A percentile compares a stretch with the other conserved stretches of the same genome.
These are phyloP conservation scores for Hyaloscypha bicolor DNA, from an alignment of 495 filamentous ascomycete genomes.

Conservation along the genomic window DNA sequence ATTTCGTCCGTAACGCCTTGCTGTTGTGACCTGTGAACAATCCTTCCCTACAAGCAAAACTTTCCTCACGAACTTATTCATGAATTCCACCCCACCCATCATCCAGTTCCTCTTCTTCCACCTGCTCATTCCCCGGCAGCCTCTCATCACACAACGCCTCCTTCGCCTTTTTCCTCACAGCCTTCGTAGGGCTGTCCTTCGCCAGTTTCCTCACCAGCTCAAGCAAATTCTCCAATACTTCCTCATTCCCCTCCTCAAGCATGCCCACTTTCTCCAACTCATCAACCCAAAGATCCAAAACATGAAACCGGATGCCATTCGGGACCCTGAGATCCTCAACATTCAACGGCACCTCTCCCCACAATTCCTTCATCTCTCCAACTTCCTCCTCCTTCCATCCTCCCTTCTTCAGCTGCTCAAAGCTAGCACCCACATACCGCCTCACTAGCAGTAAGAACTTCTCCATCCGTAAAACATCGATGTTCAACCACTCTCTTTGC, in stretches of 20 bases:
- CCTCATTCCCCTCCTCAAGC: conserved; percentile 41
- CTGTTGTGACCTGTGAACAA: conserved; percentile 5
- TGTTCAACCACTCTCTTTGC: conserved; percentile 74
- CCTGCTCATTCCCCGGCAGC: conserved; percentile 51
- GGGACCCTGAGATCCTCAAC: conserved; percentile 56
- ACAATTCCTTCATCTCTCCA: conserved; percentile 31
- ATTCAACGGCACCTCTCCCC: conserved; percentile 46
- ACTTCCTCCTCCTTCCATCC: conserved; percentile 39
- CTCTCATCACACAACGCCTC: conserved; percentile 78
- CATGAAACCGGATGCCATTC: conserved; percentile 83
- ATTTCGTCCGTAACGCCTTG: conserved; percentile 30
- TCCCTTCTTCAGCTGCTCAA: conserved; percentile 52
- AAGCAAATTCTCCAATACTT: conserved; percentile 57
- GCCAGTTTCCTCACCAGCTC: conserved; percentile 59
- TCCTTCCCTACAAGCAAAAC: neutral
- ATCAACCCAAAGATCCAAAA: conserved; percentile 90
- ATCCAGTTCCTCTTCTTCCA: conserved; percentile 35
- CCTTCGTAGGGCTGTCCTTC: conserved; percentile 65
- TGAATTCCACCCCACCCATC: conserved; percentile 76
- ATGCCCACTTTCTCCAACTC: conserved; percentile 72
- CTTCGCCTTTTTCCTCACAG: conserved; percentile 68
- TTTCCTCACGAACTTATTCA: conserved; percentile 38
- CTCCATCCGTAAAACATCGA: conserved; percentile 87
- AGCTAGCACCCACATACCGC: conserved; percentile 68
- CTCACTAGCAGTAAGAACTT: conserved; percentile 90